Base-by-base conservation (phyloP, 1,284 basidiomycete genomes). In the Schizophyllum amplum region DNA sequence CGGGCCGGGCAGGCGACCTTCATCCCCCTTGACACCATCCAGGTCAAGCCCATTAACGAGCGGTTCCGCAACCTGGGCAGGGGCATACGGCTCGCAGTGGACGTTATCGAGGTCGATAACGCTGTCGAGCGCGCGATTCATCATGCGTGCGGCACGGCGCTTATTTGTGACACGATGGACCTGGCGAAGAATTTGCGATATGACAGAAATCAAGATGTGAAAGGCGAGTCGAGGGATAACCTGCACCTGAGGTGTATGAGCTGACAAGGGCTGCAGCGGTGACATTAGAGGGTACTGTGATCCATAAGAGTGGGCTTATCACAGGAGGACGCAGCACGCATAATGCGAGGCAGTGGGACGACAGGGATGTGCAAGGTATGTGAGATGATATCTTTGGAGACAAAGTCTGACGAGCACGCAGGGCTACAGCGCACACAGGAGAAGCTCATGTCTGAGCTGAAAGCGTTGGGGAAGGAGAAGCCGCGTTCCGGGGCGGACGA, bases 231-330 rank as follows among this genome's bases (percentile, higher is more conserved):
- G 21, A 25, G 2, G 2, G 13, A 50, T 42, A 50, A 46, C 52
- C 54, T 54, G 26, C 53, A 15, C 24, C 13, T 4, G 33, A 42
- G 33, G 33, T 13, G 2, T 3, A 17, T 9, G 17, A 13, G 3
- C 51, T 52, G 20, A 48, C 6, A 27, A 13, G 9, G 57, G n/a
- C 56, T 53, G 2, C 62, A 97, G 95, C 95, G 59, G 96, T 99
- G 9, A 96, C 97, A 0, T 77, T 99, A 47, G 95, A 99, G 52
- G 97, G 97, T 0, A 98, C 95, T 0, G 78, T 99, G 57, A 98
- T 99, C 55, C 97, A 99, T 72, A 97, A 96, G 77, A 94, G 90
- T 63, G 97, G 97, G 64, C 75, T 97, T 51, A 99, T 99, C 68
- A 99, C 97, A 33, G 97, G 97, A 74, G 97, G 97, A 49, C 79